These are phyloP conservation scores for Penicillium ochrochloron DNA, from an alignment of 495 filamentous ascomycete genomes.

Conservation along the genomic window DNA sequence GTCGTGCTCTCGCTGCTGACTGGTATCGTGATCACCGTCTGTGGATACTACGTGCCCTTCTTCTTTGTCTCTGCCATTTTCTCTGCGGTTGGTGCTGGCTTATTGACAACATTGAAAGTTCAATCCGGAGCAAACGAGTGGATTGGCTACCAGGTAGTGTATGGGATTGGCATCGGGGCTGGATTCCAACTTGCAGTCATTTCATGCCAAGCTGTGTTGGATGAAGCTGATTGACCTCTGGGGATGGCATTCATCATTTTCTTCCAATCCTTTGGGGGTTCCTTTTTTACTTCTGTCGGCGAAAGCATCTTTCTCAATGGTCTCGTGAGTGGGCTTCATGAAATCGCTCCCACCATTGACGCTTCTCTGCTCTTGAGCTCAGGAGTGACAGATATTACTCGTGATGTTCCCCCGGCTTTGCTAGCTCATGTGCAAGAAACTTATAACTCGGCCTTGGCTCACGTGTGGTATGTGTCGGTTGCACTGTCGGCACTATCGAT, in stretches of 20 bases:
- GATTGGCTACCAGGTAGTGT: slow-evolving; percentile 4
- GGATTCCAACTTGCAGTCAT: slow-evolving; percentile 20
- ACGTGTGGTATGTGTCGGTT: background rate
- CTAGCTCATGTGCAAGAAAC: background rate
- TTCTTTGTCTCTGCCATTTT: background rate
- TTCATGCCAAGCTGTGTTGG: slow-evolving; percentile 16
- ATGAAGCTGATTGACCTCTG: slow-evolving; percentile 17
- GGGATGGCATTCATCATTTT: slow-evolving; percentile 13
- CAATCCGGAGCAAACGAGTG: background rate
- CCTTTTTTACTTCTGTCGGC: slow-evolving; percentile 13
- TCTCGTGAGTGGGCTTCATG: slow-evolving; percentile 2
- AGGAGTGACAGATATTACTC: background rate
- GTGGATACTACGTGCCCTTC: slow-evolving; percentile 13
- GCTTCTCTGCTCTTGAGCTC: background rate
- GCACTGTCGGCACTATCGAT: background rate
- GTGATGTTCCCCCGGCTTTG: background rate
- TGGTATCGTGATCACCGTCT: slow-evolving; percentile 9
- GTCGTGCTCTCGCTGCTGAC: slow-evolving; percentile 8
- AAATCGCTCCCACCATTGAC: background rate
- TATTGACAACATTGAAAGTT: background rate
- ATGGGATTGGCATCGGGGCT: slow-evolving; percentile 11
- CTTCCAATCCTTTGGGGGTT: slow-evolving; percentile 18
- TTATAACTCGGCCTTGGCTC: background rate
- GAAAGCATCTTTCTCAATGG: slow-evolving; percentile 18
- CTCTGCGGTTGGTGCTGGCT: background rate